These are phyloP conservation scores for Gossypium longicalyx DNA, from an alignment of 345 rosid genomes.

Conservation along the genomic window DNA sequence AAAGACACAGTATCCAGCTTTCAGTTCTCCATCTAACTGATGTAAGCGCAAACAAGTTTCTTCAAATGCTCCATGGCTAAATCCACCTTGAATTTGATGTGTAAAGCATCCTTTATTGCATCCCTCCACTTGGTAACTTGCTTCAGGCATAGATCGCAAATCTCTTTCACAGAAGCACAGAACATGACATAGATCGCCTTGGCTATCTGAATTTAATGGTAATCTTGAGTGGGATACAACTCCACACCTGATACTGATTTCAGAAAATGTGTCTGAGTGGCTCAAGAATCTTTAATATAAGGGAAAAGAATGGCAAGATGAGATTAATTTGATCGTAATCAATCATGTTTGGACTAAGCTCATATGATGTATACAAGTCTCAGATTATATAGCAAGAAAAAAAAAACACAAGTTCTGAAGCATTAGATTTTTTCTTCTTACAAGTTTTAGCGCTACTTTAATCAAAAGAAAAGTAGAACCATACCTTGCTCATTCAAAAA, in stretches of 20 bases:
- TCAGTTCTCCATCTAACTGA: neutral
- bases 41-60: neutral
- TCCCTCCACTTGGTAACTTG: neutral
- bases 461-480: too few relatives aligned
- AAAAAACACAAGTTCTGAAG: too few relatives aligned
- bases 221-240: neutral
- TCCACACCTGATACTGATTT: neutral
- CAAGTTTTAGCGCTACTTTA: too few relatives aligned
- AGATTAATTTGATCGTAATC: too few relatives aligned
- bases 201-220: neutral
- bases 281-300: too few relatives aligned
- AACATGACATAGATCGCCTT: neutral
- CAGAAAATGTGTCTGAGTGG: too few relatives aligned
- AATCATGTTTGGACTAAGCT: neutral
- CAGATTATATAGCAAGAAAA: too few relatives aligned
- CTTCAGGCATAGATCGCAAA: neutral
- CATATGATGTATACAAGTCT: too few relatives aligned
- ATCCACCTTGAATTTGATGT: neutral
- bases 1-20: neutral
- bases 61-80: conserved; percentile 9
- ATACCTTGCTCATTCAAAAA: too few relatives aligned
- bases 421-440: too few relatives aligned
- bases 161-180: conserved; percentile 1
- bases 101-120: conserved; percentile 7
- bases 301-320: too few relatives aligned